Conservation (phyloP, 129 eudicot species). For the Cynara cardunculus region DNA sequence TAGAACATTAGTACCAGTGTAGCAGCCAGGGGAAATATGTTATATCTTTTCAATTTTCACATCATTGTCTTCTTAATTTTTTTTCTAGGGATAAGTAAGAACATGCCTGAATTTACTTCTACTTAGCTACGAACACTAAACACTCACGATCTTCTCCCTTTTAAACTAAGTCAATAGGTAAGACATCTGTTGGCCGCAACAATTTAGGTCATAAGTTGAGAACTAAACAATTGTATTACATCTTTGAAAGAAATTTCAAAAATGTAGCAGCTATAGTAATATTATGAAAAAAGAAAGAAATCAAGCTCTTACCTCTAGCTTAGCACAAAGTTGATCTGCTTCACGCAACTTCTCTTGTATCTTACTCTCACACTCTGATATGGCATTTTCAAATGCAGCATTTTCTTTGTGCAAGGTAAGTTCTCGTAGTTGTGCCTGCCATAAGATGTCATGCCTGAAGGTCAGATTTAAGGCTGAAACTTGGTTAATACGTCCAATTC, state of each 20-base stretch:
- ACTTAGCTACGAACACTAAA: background rate
- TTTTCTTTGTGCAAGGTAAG: slow-evolving; percentile 67
- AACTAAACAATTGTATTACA: background rate
- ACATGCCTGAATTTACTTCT: background rate
- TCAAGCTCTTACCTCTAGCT: slow-evolving; percentile 52
- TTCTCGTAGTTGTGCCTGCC: slow-evolving; percentile 74
- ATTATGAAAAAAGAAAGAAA: background rate
- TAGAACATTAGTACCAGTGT: background rate
- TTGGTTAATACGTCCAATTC: background rate
- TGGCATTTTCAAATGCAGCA: slow-evolving; percentile 68
- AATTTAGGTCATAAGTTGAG: background rate
- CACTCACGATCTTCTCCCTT: background rate
- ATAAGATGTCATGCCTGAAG: slow-evolving; percentile 3
- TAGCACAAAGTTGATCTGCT: slow-evolving; percentile 52
- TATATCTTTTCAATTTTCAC: background rate
- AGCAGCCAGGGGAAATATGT: background rate
- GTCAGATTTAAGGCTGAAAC: slow-evolving; percentile 16
- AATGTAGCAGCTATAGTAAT: background rate
- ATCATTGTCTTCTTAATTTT: background rate
- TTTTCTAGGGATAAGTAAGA: background rate
- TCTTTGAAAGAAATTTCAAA: background rate
- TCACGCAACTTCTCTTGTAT: slow-evolving; percentile 74
- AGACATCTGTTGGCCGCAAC: background rate
- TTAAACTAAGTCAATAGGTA: background rate
- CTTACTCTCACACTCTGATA: slow-evolving; percentile 59